Evolutionary conservation across 345 rosid species (phyloP).

Genomic region (Durio zibethinus): DNA sequence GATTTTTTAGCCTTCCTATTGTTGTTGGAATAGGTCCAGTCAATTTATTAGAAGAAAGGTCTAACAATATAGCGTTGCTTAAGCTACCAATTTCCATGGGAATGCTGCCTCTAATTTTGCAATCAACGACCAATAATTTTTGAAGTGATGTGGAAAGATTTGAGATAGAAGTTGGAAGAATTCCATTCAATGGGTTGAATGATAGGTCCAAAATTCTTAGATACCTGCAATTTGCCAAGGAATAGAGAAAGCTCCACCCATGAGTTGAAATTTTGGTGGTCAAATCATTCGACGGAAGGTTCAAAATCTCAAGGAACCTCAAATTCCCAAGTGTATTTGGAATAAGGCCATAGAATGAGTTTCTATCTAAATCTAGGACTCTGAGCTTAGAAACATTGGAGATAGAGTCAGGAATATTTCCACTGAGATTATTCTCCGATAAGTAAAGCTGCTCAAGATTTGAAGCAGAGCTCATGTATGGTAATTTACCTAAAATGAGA

Average conservation of each 20-base stretch:
- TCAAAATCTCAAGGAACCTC: background rate
- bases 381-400: conserved; percentile 19
- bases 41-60: background rate
- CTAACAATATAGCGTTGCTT: background rate
- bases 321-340: conserved; percentile 5
- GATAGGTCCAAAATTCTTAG: rapidly evolving
- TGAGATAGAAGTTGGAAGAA: conserved; percentile 9
- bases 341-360: background rate
- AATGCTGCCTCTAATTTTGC: conserved; percentile 9
- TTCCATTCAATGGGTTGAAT: background rate
- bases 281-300: background rate
- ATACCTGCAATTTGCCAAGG: background rate
- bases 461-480: background rate
- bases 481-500: too few species aligned
- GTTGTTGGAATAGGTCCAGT: too few species aligned
- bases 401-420: conserved; percentile 13
- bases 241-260: background rate
- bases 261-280: background rate
- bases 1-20: too few species aligned
- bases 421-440: background rate
- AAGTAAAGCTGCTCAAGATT: conserved; percentile 12
- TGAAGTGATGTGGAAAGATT: conserved; percentile 16
- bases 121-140: background rate
- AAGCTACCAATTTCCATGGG: conserved; percentile 15
- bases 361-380: background rate